These are phyloP conservation scores for Rhododendron simsii DNA, from an alignment of 148 eudicot genomes.

Conservation along the genomic window DNA sequence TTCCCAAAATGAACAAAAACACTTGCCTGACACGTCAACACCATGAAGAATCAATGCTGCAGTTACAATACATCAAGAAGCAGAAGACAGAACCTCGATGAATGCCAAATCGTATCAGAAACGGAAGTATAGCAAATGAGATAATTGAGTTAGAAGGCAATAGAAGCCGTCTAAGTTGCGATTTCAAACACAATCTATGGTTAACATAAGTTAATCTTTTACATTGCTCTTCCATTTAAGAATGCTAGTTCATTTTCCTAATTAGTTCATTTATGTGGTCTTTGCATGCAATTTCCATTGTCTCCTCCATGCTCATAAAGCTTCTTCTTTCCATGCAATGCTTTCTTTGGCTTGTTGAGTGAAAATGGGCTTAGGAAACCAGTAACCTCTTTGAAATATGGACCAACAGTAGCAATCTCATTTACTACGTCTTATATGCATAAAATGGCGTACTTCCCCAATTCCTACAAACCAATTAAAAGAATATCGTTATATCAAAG, in stretches of 20 bases:
- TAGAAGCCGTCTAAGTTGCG: background rate
- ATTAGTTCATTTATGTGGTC: slow-evolving; percentile 66
- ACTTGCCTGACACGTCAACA: background rate
- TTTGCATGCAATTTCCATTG: slow-evolving; percentile 65
- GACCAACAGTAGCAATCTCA: slow-evolving; percentile 67
- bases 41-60: background rate
- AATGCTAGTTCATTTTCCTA: slow-evolving; percentile 64
- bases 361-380: slow-evolving; percentile 53
- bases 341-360: slow-evolving; percentile 66
- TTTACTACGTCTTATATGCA: slow-evolving; percentile 78
- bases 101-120: background rate
- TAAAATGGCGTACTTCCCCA: slow-evolving; percentile 58
- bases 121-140: background rate
- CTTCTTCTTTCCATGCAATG: slow-evolving; percentile 53
- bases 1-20: background rate
- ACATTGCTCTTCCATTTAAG: background rate
- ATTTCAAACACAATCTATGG: background rate
- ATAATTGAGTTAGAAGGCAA: background rate
- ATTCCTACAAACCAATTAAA: slow-evolving; percentile 32
- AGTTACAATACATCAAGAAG: background rate
- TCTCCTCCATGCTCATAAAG: slow-evolving; percentile 69
- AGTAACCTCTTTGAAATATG: slow-evolving; percentile 57
- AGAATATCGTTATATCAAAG: background rate
- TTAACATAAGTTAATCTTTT: background rate
- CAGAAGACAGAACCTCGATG: background rate